Conservation (phyloP, 1,284 basidiomycete genomes). For the Meripilus lineatus region DNA sequence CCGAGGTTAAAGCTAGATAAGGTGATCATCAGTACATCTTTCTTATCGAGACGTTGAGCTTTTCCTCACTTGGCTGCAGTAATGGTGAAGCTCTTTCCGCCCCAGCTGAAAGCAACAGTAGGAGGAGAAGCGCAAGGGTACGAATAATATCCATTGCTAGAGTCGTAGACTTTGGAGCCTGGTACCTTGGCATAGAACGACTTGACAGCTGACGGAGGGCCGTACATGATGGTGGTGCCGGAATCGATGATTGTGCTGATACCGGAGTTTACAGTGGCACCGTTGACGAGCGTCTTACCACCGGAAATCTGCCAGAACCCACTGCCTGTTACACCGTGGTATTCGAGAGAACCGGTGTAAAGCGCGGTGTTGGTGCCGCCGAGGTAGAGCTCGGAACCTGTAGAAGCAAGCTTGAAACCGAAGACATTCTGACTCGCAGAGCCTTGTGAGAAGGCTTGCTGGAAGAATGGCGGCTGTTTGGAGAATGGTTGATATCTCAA, state of each 20-base stretch:
- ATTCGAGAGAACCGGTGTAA: slow-evolving; percentile 35
- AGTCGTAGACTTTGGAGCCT: slow-evolving; percentile 45
- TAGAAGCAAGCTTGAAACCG: slow-evolving; percentile 45
- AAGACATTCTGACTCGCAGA: slow-evolving; percentile 40
- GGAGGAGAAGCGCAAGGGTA: slow-evolving; percentile 41
- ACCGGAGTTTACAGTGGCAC: slow-evolving; percentile 19
- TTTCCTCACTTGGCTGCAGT: slow-evolving; percentile 34
- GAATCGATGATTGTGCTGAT: slow-evolving; percentile 38
- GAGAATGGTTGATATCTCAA: not conserved
- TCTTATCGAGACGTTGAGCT: slow-evolving; percentile 39
- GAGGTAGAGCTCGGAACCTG: slow-evolving; percentile 48
- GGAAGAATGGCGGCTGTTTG: slow-evolving; percentile 36
- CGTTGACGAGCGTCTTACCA: not conserved
- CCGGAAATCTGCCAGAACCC: slow-evolving; percentile 1
- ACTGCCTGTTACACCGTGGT: slow-evolving; percentile 31
- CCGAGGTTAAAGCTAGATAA: slow-evolving; percentile 24
- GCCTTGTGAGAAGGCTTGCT: slow-evolving; percentile 37
- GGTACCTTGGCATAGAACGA: slow-evolving; percentile 39
- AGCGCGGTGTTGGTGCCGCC: slow-evolving; percentile 43
- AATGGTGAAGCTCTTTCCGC: slow-evolving; percentile 32
- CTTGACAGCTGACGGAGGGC: slow-evolving; percentile 14
- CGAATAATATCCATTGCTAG: slow-evolving; percentile 35
- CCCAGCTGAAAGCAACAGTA: slow-evolving; percentile 28
- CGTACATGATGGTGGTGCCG: slow-evolving; percentile 25
- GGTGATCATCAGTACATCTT: slow-evolving; percentile 34